Evolutionary conservation across 202 grass and related monocot species (phyloP), one percentile per base, ranked within the genome.

Genomic region (Dendrocalamus latiflorus): DNA sequence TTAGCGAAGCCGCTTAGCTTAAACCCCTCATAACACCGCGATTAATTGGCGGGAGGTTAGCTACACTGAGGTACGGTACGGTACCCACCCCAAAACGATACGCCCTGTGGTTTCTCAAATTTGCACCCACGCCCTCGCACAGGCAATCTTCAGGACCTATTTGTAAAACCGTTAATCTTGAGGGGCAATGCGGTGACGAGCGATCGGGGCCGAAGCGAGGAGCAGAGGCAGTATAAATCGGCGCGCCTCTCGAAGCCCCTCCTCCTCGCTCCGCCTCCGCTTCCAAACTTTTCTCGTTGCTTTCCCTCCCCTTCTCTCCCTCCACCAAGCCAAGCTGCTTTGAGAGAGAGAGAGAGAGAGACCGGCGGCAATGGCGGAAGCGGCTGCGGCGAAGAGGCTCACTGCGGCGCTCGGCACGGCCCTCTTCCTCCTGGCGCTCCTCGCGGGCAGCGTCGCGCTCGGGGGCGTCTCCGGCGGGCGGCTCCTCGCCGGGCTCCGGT

Each of bases 131-230:
- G 0, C 1, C 74, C 73, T 58, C 2, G 0, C 0, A 0, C 5
- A 0, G 0, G 1, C 0, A 0, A 0, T 0, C 0, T 0, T 0
- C 1, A 24, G 79, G 84, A 18, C 3, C 0, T 0, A 0, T 5
- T 0, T 61, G 78, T 0, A 1, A 83, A 74, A 6, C 0, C 0
- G 0, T 0, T 30, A 6, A 39, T 45, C 59, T 0, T 0, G 2
- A 68, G 51, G 84, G 88, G 80, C 53, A 90, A 90, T 90, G 88
- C 34, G 84, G 88, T 75, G 43, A 56, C 37, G 8, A 1, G 7
- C 2, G 61, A 50, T 57, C n/a, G 71, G 16, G 15, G 22, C 47
- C 60, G 18, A 51, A 56, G 79, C 10, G 9, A n/a, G 51, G 34
- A 41, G 22, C 3, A 10, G 49, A 6, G 30, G 38, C 4, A 21